phyloP scores from a whole-genome alignment of 495 filamentous ascomycete species.

The Penicillium angulare region DNA sequence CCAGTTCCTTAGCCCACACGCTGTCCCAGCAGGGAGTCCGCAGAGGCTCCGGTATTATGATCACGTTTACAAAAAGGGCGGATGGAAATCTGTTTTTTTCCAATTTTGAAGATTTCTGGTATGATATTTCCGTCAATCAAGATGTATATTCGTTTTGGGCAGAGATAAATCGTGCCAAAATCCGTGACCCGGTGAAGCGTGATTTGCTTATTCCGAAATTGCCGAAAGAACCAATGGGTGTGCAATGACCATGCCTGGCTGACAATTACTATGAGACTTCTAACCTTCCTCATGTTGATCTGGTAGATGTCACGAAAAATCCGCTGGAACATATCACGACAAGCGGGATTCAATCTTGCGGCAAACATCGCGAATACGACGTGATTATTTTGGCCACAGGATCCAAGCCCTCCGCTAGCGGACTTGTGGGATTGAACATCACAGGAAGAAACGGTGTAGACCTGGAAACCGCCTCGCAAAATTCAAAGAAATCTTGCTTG shows the following conservation, averaged over 20 bases:
- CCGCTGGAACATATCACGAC: background rate
- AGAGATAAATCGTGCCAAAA: background rate
- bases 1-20: background rate
- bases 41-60: too few relatives aligned
- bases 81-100: too few relatives aligned
- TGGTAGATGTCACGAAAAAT: background rate
- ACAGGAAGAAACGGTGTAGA: background rate
- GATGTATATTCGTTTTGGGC: background rate
- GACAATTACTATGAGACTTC: background rate
- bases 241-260: background rate
- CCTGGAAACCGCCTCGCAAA: background rate
- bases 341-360: background rate
- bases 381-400: background rate
- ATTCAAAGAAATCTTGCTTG: background rate
- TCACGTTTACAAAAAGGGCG: background rate
- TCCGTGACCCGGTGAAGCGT: background rate
- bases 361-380: background rate
- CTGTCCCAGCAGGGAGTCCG: background rate
- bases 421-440: background rate
- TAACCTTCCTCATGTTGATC: background rate
- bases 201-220: too few relatives aligned
- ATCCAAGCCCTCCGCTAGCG: background rate
- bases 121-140: background rate
- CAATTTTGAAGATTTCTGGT: background rate
- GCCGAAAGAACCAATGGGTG: too few relatives aligned